Percentiles rank a stretch among this genome's conserved stretches.
phyloP scores from a whole-genome alignment of 1,284 basidiomycete genomes.

The Athelia psychrophila region DNA sequence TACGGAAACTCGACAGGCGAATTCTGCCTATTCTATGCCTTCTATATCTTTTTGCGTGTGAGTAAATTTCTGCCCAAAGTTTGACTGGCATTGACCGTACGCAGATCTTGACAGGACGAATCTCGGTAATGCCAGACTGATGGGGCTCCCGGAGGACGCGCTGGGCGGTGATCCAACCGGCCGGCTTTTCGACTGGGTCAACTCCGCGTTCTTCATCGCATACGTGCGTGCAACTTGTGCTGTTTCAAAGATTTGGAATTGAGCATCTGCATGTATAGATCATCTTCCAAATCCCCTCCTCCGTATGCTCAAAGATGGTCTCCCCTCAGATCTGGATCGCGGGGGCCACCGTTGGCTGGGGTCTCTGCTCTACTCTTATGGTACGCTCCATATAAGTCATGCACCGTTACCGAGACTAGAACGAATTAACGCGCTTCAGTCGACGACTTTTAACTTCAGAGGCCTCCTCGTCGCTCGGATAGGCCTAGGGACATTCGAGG shows the following conservation, averaged over 20 bases:
- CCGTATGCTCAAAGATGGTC: constrained; percentile 62
- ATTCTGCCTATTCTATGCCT: constrained; percentile 71
- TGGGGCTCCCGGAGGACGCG: constrained; percentile 60
- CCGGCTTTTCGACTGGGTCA: constrained; percentile 68
- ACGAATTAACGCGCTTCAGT: background rate
- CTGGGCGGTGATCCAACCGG: constrained; percentile 69
- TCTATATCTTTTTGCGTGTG: constrained; percentile 75
- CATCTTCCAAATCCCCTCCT: constrained; percentile 67
- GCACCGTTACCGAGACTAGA: too few species aligned
- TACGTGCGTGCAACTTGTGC: too few species aligned
- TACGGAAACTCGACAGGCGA: constrained; percentile 63
- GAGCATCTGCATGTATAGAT: too few species aligned
- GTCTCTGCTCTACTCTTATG: constrained; percentile 66
- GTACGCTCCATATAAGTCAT: constrained; percentile 28
- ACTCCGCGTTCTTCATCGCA: constrained; percentile 73
- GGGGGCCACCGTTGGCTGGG: constrained; percentile 66
- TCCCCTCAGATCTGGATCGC: constrained; percentile 68
- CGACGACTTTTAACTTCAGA: constrained; percentile 54
- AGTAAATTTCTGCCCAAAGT: constrained; percentile 22
- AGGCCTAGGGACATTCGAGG: constrained; percentile 68
- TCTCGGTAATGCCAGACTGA: constrained; percentile 72
- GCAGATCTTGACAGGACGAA: constrained; percentile 75
- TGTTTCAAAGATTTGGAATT: too few species aligned
- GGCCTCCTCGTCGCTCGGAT: constrained; percentile 57
- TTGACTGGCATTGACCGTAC: background rate